A percentile compares a stretch with the other conserved stretches of the same genome.
These are phyloP conservation scores for Tricholoma sp. DNA, from an alignment of 768 basidiomycete genomes.

Conservation along the genomic window DNA sequence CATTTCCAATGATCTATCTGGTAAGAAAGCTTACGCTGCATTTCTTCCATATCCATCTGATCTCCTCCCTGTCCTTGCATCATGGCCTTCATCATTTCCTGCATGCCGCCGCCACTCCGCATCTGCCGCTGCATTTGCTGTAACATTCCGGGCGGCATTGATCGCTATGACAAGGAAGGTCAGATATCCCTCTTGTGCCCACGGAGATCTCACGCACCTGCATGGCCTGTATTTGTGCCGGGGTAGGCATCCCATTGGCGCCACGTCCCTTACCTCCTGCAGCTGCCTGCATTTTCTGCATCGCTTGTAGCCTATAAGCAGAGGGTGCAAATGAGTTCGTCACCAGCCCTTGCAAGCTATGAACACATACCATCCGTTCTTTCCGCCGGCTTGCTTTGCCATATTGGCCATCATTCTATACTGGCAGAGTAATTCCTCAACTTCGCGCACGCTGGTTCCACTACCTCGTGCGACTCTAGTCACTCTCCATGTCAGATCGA, in stretches of 20 bases:
- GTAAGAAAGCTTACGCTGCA: conserved; percentile 63
- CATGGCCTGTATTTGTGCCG: conserved; percentile 92
- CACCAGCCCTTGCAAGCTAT: conserved; percentile 5
- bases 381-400: conserved; percentile 97
- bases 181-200: not conserved
- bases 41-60: conserved; percentile 88
- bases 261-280: conserved; percentile 84
- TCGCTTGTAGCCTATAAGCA: conserved; percentile 60
- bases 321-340: not conserved
- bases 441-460: conserved; percentile 92
- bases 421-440: conserved; percentile 96
- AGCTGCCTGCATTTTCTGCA: conserved; percentile 91
- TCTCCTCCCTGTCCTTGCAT: conserved; percentile 93
- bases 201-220: conserved; percentile 48
- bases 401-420: conserved; percentile 99
- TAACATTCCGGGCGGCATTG: conserved; percentile 93
- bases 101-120: conserved; percentile 81
- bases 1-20: not conserved
- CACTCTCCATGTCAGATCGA: conserved; percentile 86
- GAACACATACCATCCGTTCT: conserved; percentile 79
- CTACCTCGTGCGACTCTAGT: conserved; percentile 88
- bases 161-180: conserved; percentile 45
- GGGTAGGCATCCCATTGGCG: conserved; percentile 83
- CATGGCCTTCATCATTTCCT: conserved; percentile 98
- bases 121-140: conserved; percentile 88